Conservation (phyloP, 345 rosid genomes). For the Anacardium occidentale region DNA sequence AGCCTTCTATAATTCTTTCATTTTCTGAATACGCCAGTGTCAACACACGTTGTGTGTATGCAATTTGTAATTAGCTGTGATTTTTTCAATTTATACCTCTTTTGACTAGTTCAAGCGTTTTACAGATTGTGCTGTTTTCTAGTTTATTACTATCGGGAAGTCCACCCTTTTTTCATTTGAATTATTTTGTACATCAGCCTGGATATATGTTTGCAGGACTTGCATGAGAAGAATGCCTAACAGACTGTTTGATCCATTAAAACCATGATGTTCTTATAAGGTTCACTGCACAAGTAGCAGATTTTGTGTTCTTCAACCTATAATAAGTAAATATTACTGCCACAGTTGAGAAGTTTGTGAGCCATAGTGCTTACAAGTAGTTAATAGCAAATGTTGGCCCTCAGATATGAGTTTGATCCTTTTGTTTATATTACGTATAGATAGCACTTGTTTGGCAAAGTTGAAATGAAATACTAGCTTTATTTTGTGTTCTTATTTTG, state of each 20-base stretch:
- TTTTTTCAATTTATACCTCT: slow-evolving; percentile 1
- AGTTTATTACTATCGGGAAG: not conserved
- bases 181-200: not conserved
- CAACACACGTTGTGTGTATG: not conserved
- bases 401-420: not conserved
- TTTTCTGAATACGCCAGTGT: not conserved
- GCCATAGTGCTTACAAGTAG: not conserved
- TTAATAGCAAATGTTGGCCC: not conserved
- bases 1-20: slow-evolving; percentile 1
- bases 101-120: not conserved
- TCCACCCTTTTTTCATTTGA: not conserved
- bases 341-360: not conserved
- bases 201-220: not conserved
- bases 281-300: not conserved
- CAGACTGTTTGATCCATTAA: not conserved
- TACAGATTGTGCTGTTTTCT: not conserved
- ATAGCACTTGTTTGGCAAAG: not conserved
- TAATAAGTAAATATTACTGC: not conserved
- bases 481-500: not conserved
- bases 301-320: not conserved
- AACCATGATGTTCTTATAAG: not conserved
- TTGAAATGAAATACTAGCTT: not conserved
- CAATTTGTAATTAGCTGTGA: not conserved
- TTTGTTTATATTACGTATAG: not conserved
- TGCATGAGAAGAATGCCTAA: not conserved